Evolutionary conservation across 768 basidiomycete genomes (phyloP).

Genomic region (Lactifluus volemus): DNA sequence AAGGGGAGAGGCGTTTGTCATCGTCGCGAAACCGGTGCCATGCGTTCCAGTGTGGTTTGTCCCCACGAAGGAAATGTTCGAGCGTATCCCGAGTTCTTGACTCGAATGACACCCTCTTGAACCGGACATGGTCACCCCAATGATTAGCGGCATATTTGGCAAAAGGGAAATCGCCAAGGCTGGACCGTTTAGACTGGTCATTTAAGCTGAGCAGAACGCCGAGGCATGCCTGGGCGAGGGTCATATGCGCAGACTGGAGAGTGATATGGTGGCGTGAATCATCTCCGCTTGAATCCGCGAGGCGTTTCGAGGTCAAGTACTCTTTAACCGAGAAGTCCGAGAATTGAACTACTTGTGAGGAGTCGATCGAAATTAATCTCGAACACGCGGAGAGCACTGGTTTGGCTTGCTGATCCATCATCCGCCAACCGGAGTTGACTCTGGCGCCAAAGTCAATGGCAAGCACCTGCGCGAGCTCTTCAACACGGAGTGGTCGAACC

Average conservation of each 20-base stretch:
- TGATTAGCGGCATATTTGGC: not conserved
- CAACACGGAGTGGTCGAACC: no score
- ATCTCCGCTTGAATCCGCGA: not conserved
- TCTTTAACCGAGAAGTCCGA: conserved; percentile 3
- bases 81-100: not conserved
- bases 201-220: not conserved
- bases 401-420: not conserved
- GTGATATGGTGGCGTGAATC: not conserved
- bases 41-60: not conserved
- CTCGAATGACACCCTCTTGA: not conserved
- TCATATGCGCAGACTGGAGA: not conserved
- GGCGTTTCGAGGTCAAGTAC: not conserved
- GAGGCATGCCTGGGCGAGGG: not conserved
- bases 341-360: not conserved
- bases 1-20: not conserved
- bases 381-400: not conserved
- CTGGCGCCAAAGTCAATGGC: no score
- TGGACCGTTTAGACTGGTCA: not conserved
- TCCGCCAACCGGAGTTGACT: not conserved
- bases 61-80: not conserved
- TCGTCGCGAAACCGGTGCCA: not conserved
- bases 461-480: no score
- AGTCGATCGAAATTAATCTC: not conserved
- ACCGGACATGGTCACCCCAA: not conserved
- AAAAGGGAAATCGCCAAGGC: not conserved